Percentiles rank a stretch among this genome's conserved stretches.
These are phyloP conservation scores for Saccharomycodes ludwigii DNA, from an alignment of 805 yeast genomes.

Conservation along the genomic window DNA sequence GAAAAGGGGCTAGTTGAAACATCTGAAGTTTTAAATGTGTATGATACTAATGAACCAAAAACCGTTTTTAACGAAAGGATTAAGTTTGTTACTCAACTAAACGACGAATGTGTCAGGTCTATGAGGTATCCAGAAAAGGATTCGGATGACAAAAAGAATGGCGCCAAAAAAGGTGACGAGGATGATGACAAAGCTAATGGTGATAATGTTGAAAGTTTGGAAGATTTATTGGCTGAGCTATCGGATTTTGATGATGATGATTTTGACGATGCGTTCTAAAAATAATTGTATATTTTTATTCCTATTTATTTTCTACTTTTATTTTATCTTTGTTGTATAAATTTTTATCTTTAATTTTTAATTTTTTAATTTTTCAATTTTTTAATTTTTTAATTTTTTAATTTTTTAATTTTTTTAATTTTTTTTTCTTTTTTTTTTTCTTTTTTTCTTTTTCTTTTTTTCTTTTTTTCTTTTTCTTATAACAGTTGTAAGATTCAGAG, in stretches of 20 bases:
- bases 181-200: conserved; percentile 14
- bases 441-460: too few relatives aligned
- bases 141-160: conserved; percentile 20
- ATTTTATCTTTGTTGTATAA: too few relatives aligned
- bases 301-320: too few relatives aligned
- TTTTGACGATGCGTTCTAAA: conserved; percentile 8
- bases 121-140: conserved; percentile 77
- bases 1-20: conserved; percentile 86
- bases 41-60: conserved; percentile 82
- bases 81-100: conserved; percentile 77
- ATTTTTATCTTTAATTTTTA: too few relatives aligned
- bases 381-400: too few relatives aligned
- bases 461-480: too few relatives aligned
- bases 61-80: conserved; percentile 85
- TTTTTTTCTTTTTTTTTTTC: too few relatives aligned
- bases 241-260: conserved; percentile 25
- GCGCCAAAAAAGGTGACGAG: conserved; percentile 10
- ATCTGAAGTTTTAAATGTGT: conserved; percentile 73
- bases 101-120: conserved; percentile 85
- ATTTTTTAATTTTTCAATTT: too few relatives aligned
- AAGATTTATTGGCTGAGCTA: conserved; percentile 17
- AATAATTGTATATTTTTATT: too few relatives aligned
- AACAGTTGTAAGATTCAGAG: too few relatives aligned
- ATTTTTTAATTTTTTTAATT: too few relatives aligned
- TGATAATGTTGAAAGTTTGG: conserved; percentile 3